These are phyloP conservation scores for Magnusiomyces ingens DNA, from an alignment of 1,139 yeast species.

Conservation along the genomic window DNA sequence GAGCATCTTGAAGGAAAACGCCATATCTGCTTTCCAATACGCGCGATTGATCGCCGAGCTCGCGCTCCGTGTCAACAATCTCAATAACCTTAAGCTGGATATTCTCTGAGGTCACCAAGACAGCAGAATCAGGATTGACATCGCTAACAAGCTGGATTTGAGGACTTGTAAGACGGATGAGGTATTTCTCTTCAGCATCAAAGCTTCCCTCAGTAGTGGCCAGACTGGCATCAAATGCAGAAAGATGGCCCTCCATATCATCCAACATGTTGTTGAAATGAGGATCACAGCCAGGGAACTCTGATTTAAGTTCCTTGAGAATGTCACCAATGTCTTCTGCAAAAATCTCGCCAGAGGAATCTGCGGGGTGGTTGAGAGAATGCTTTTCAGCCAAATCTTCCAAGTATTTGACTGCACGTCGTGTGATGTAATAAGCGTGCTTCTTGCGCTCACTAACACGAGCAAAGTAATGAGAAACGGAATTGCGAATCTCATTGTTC, in stretches of 20 bases:
- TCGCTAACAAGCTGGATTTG: conserved; percentile 77
- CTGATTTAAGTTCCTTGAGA: conserved; percentile 15
- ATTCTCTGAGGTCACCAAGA: conserved; percentile 65
- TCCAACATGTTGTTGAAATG: conserved; percentile 5
- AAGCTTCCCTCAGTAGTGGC: conserved; percentile 29
- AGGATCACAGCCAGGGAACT: conserved; percentile 1
- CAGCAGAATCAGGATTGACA: conserved; percentile 54
- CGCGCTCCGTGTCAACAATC: conserved; percentile 43
- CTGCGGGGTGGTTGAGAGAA: conserved; percentile 3
- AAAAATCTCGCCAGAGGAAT: conserved; percentile 5
- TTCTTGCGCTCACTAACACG: conserved; percentile 51
- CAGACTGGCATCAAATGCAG: conserved; percentile 8
- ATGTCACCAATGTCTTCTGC: conserved; percentile 12
- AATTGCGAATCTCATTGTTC: conserved; percentile 63
- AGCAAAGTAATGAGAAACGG: conserved; percentile 56
- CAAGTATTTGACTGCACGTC: conserved; percentile 65
- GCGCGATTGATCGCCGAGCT: conserved; percentile 45
- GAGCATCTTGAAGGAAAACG: conserved; percentile 58
- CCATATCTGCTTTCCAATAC: conserved; percentile 69
- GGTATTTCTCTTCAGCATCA: conserved; percentile 52
- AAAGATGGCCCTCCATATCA: conserved; percentile 1
- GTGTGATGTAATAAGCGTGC: conserved; percentile 55
- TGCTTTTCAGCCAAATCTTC: conserved; percentile 40
- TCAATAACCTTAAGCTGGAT: conserved; percentile 62
- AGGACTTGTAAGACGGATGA: conserved; percentile 72